Percentiles rank a stretch among this genome's conserved stretches.
phyloP scores from a whole-genome alignment of 1,284 basidiomycete genomes.

The Kalmanozyma brasiliensis region DNA sequence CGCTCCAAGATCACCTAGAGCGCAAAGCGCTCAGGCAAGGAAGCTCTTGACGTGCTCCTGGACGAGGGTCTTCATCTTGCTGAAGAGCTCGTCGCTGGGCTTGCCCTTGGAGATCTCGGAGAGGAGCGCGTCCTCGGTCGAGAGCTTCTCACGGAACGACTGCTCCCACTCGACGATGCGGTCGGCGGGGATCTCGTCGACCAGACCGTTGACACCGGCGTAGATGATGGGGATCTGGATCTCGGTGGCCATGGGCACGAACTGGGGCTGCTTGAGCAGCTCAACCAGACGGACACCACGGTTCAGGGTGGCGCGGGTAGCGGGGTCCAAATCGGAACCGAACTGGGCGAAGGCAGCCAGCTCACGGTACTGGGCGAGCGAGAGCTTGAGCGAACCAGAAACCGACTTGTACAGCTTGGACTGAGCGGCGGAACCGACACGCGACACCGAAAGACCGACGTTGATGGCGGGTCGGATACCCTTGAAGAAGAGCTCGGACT shows the following conservation, averaged over 20 bases:
- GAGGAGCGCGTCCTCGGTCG: slow-evolving; percentile 66
- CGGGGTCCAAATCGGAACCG: slow-evolving; percentile 99
- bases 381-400: slow-evolving; percentile 98
- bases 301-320: slow-evolving; percentile 83
- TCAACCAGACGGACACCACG: slow-evolving; percentile 98
- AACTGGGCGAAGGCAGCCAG: slow-evolving; percentile 99
- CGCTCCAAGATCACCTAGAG: not conserved
- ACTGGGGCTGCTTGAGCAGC: slow-evolving; percentile 98
- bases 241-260: slow-evolving; percentile 79
- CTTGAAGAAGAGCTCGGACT: slow-evolving; percentile 87
- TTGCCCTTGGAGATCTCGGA: slow-evolving; percentile 80
- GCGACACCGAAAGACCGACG: slow-evolving; percentile 99
- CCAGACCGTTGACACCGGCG: slow-evolving; percentile 85
- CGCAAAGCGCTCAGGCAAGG: slow-evolving; percentile 50
- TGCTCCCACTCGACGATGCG: slow-evolving; percentile 94
- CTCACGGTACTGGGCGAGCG: slow-evolving; percentile 99
- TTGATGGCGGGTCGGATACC: slow-evolving; percentile 99
- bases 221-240: slow-evolving; percentile 98
- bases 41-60: slow-evolving; percentile 61
- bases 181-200: slow-evolving; percentile 88
- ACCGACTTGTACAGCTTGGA: slow-evolving; percentile 91
- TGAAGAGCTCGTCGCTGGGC: slow-evolving; percentile 88
- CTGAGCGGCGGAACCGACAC: slow-evolving; percentile 99
- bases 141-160: slow-evolving; percentile 81
- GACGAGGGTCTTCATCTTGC: slow-evolving; percentile 72